A percentile compares a stretch with the other conserved stretches of the same genome.
Conservation (phyloP, 2,329 filamentous ascomycete species). For the Sphaerulina musiva region DNA sequence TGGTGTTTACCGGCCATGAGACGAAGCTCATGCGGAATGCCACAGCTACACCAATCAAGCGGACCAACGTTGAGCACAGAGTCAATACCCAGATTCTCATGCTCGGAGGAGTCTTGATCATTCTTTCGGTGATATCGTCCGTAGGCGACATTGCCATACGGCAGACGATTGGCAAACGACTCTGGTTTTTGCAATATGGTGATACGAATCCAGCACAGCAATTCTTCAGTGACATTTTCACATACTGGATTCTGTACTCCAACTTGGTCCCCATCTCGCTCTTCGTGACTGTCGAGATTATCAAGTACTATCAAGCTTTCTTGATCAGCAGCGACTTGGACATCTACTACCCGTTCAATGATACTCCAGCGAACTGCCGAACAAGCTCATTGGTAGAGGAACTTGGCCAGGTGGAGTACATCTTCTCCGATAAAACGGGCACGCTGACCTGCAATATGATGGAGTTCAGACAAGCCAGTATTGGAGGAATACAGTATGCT, state of each 20-base stretch:
- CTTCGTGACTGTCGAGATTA: conserved; percentile 93
- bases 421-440: conserved; percentile 97
- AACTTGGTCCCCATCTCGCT: conserved; percentile 94
- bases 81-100: conserved; percentile 91
- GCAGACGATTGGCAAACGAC: conserved; percentile 53
- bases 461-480: conserved; percentile 95
- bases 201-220: conserved; percentile 62
- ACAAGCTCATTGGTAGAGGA: conserved; percentile 97
- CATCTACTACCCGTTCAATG: conserved; percentile 93
- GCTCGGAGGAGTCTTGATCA: conserved; percentile 75
- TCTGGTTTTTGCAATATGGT: conserved; percentile 67
- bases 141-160: conserved; percentile 82
- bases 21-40: conserved; percentile 99
- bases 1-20: conserved; percentile 96
- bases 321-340: conserved; percentile 96
- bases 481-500: conserved; percentile 88
- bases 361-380: conserved; percentile 90
- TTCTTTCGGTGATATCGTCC: conserved; percentile 81
- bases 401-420: conserved; percentile 94
- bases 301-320: conserved; percentile 97
- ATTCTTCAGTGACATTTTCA: conserved; percentile 91
- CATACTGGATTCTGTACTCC: conserved; percentile 97
- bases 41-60: conserved; percentile 93
- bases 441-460: conserved; percentile 98
- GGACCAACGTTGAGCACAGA: conserved; percentile 88